Conservation (phyloP, 768 basidiomycete species). For the Ramaria rubella region DNA sequence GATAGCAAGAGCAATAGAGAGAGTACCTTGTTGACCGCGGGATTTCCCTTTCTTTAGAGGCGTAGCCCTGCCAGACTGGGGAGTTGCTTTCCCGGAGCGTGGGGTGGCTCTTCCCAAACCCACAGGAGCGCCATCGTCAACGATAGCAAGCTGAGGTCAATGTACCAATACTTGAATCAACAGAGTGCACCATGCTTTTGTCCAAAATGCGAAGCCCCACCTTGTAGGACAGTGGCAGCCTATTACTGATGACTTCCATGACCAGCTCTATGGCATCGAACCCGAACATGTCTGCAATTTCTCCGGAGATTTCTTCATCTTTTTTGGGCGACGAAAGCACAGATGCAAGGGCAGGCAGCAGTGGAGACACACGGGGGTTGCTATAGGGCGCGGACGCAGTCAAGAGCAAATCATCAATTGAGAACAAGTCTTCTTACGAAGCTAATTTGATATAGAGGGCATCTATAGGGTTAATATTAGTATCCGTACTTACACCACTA, state of each 20-base stretch:
- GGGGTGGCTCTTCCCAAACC: background rate
- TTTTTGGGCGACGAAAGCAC: slow-evolving; percentile 11
- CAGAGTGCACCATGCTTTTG: background rate
- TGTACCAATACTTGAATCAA: background rate
- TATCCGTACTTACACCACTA: background rate
- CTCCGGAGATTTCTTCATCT: slow-evolving; percentile 69
- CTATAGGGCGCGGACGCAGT: background rate
- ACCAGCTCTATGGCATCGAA: slow-evolving; percentile 79
- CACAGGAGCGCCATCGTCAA: background rate
- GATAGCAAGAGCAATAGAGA: background rate
- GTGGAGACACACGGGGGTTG: background rate
- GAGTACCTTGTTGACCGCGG: background rate
- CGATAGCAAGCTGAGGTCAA: slow-evolving; percentile 1
- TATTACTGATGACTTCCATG: slow-evolving; percentile 57
- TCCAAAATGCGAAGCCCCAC: slow-evolving; percentile 29
- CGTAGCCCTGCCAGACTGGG: background rate
- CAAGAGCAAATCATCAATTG: background rate
- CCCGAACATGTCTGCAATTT: slow-evolving; percentile 75
- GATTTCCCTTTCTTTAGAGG: background rate
- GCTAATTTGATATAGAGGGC: background rate
- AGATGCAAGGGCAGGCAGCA: slow-evolving; percentile 1
- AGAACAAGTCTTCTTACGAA: background rate
- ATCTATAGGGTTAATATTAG: background rate
- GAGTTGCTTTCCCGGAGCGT: slow-evolving; percentile 14
- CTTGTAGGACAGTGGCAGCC: slow-evolving; percentile 41